Percentiles rank a stretch among this genome's conserved stretches.
Conservation (phyloP, 2,329 filamentous ascomycete species). For the Zasmidium cellare region DNA sequence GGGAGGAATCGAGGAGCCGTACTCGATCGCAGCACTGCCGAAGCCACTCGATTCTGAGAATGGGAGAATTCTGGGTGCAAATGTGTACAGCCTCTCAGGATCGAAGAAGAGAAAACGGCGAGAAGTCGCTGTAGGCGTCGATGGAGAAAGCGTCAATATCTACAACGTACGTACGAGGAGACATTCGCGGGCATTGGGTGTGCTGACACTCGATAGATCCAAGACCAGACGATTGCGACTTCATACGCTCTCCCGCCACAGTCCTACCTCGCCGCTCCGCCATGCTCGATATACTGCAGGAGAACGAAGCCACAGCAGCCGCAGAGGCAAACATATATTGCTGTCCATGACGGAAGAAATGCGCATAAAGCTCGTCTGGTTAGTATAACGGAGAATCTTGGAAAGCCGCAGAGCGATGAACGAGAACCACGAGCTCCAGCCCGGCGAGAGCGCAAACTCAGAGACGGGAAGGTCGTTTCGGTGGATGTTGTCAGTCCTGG, state of each 20-base stretch:
- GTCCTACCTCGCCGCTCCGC: conserved; percentile 57
- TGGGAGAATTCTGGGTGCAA: conserved; percentile 43
- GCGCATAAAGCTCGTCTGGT: conserved; percentile 53
- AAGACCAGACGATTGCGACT: conserved; percentile 60
- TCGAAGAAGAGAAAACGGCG: conserved; percentile 63
- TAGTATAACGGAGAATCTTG: conserved; percentile 54
- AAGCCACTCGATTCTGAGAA: conserved; percentile 42
- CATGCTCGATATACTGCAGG: conserved; percentile 59
- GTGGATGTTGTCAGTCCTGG: conserved; percentile 22
- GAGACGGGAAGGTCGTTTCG: conserved; percentile 28
- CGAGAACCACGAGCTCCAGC: conserved; percentile 31
- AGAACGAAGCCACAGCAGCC: conserved; percentile 42
- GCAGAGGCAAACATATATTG: conserved; percentile 59
- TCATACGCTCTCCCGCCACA: conserved; percentile 64
- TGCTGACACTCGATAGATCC: conserved; percentile 48
- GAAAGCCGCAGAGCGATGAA: conserved; percentile 19
- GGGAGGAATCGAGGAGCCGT: conserved; percentile 34
- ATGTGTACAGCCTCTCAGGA: conserved; percentile 56
- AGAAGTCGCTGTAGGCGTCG: conserved; percentile 60
- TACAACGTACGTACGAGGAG: conserved; percentile 54
- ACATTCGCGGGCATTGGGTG: background rate
- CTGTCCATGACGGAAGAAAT: conserved; percentile 47
- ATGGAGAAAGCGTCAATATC: conserved; percentile 62
- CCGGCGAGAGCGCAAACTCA: conserved; percentile 32
- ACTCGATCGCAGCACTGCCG: conserved; percentile 46